phyloP scores from a whole-genome alignment of 495 filamentous ascomycete genomes.

The Neurospora sp. region DNA sequence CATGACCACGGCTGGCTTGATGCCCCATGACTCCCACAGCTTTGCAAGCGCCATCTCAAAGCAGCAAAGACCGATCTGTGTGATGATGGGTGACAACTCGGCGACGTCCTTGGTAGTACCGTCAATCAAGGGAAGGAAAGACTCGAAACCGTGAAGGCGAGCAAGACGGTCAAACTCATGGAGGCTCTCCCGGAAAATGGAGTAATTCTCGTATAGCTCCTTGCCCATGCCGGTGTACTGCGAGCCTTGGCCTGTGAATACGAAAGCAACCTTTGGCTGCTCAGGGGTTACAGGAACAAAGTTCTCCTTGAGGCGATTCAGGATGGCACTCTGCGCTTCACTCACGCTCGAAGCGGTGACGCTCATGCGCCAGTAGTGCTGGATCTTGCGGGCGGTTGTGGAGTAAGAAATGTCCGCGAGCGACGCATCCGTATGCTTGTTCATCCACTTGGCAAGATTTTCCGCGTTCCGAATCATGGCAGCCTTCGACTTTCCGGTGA shows the following conservation, averaged over 20 bases:
- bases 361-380: slow-evolving; percentile 63
- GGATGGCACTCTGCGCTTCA: slow-evolving; percentile 32
- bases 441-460: slow-evolving; percentile 42
- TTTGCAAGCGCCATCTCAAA: slow-evolving; percentile 80
- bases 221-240: slow-evolving; percentile 60
- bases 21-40: slow-evolving; percentile 71
- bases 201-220: slow-evolving; percentile 54
- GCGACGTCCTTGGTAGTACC: slow-evolving; percentile 47
- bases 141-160: slow-evolving; percentile 58
- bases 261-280: slow-evolving; percentile 50
- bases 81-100: slow-evolving; percentile 59
- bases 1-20: slow-evolving; percentile 65
- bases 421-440: slow-evolving; percentile 38
- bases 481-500: slow-evolving; percentile 50
- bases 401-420: slow-evolving; percentile 62
- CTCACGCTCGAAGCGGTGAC: slow-evolving; percentile 44
- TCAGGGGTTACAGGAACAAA: slow-evolving; percentile 37
- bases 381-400: slow-evolving; percentile 75
- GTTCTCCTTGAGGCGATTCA: slow-evolving; percentile 33
- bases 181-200: slow-evolving; percentile 60
- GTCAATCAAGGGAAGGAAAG: slow-evolving; percentile 57
- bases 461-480: slow-evolving; percentile 45
- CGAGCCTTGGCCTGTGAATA: slow-evolving; percentile 64
- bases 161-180: slow-evolving; percentile 60
- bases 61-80: slow-evolving; percentile 67